Percentiles rank a stretch among this genome's conserved stretches.
Conservation (phyloP, 2,329 filamentous ascomycete genomes). For the Verticillium albo-atrum region DNA sequence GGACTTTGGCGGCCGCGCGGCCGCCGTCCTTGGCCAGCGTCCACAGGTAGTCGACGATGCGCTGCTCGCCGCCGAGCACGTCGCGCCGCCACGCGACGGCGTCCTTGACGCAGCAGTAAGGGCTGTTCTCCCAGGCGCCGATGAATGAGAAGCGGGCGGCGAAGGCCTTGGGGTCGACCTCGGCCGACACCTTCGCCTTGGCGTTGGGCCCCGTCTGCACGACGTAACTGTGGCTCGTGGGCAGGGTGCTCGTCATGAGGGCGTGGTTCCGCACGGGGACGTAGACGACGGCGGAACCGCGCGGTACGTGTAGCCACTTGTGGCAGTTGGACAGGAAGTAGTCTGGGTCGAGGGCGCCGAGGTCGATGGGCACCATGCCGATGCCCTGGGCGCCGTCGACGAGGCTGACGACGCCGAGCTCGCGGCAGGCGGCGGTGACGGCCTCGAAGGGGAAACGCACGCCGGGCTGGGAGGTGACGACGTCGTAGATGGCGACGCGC, state of each 20-base stretch:
- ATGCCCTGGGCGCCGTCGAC: constrained; percentile 84
- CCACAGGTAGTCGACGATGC: constrained; percentile 60
- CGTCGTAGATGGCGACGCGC: constrained; percentile 71
- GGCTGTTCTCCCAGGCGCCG: constrained; percentile 68
- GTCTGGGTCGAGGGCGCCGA: constrained; percentile 66
- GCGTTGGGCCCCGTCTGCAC: constrained; percentile 35
- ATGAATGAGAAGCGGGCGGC: constrained; percentile 70
- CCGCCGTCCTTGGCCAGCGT: constrained; percentile 62
- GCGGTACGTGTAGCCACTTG: constrained; percentile 84
- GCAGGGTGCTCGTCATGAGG: constrained; percentile 68
- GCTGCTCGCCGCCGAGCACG: constrained; percentile 68
- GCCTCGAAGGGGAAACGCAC: constrained; percentile 74
- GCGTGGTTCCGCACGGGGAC: constrained; percentile 72
- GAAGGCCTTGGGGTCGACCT: constrained; percentile 49
- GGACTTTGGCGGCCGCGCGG: constrained; percentile 49
- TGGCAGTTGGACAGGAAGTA: constrained; percentile 86
- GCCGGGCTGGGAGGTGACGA: constrained; percentile 73
- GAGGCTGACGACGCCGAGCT: constrained; percentile 64
- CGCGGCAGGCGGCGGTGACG: constrained; percentile 59
- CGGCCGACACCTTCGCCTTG: constrained; percentile 29
- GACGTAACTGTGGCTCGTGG: constrained; percentile 75
- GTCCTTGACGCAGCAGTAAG: constrained; percentile 68
- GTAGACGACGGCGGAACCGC: constrained; percentile 77
- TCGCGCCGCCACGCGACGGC: constrained; percentile 66
- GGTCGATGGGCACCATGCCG: constrained; percentile 71